Evolutionary conservation across 176 grass and related monocot genomes (phyloP), one percentile per base, ranked within the genome.

Genomic region (Carex parvula): DNA sequence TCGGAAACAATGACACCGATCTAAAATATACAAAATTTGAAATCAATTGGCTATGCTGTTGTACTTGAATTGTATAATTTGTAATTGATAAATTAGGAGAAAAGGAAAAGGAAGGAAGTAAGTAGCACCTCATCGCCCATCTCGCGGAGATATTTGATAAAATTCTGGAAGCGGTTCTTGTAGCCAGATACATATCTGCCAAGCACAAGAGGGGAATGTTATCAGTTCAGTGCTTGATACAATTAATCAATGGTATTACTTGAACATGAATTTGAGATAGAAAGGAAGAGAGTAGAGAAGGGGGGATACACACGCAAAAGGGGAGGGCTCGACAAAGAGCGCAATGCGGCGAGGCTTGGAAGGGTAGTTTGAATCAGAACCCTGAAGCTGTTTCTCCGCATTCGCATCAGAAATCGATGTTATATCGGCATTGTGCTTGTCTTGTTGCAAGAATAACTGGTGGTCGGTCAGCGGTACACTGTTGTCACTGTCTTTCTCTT

Each of bases 151-250:
- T 91, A 83, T 86, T 93, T 98, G 87, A 94, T 94, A 87, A 98
- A 98, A 87, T 98, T 98, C 89, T 94, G 92, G 88, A 98, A 98
- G 56, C 95, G 92, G 79, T 98, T 98, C 90, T 98, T 98, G 84
- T 98, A 98, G 42, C 92, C 95, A 64, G 92, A 98, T 79, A 94
- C 88, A 81, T 98, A 98, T 30, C 89, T 90, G 82, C 58, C 48
- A 32, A 76, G 71, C 44, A 75, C 12, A 55, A 58, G 13, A 72
- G 2, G 26, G 6, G 29, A 59, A 71, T 60, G 11, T 0, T 70
- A 7, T 42, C 66, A 70, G 16, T 70, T 73, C 9, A 73, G n/a
- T 50, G 21, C 17, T 53, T 84, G 22, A 82, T 46, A 33, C 35
- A 69, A 56, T 67, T 44, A 69, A 53, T 55, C 18, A 50, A 83